These are phyloP conservation scores for Hypoxylon trugodes DNA, from an alignment of 495 filamentous ascomycete species.

Conservation along the genomic window DNA sequence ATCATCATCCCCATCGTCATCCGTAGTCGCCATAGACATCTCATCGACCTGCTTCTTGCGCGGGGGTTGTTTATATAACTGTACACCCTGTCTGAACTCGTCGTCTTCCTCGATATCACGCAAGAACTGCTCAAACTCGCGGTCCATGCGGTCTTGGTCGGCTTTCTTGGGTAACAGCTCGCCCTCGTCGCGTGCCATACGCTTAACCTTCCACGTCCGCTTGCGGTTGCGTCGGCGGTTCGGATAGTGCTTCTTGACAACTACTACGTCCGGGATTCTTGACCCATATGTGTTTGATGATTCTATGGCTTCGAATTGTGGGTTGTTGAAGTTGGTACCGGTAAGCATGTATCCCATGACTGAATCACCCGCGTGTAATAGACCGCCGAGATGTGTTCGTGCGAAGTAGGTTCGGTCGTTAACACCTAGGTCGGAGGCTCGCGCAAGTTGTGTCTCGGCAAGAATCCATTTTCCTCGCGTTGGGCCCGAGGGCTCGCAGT, in stretches of 20 bases:
- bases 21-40: conserved; percentile 70
- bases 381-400: conserved; percentile 85
- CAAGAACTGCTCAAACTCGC: conserved; percentile 96
- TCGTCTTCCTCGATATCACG: conserved; percentile 95
- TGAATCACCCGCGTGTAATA: conserved; percentile 89
- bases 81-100: conserved; percentile 82
- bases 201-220: conserved; percentile 91
- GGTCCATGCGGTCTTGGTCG: conserved; percentile 83
- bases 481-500: conserved; percentile 81
- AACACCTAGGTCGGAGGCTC: conserved; percentile 85
- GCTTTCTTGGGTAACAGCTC: conserved; percentile 79
- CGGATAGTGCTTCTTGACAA: conserved; percentile 96
- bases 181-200: conserved; percentile 88
- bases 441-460: conserved; percentile 85
- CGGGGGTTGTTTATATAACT: conserved; percentile 77
- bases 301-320: conserved; percentile 81
- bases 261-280: conserved; percentile 86
- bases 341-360: conserved; percentile 90
- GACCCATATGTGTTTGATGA: conserved; percentile 71
- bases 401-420: conserved; percentile 88
- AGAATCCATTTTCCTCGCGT: conserved; percentile 82
- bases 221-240: conserved; percentile 82
- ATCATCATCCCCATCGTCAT: conserved; percentile 70
- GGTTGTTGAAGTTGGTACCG: conserved; percentile 91
- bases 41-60: conserved; percentile 54